Evolutionary conservation across 2,329 filamentous ascomycete genomes (phyloP), one percentile per base, ranked within the genome.

Genomic region (Herpotrichia juniperi): DNA sequence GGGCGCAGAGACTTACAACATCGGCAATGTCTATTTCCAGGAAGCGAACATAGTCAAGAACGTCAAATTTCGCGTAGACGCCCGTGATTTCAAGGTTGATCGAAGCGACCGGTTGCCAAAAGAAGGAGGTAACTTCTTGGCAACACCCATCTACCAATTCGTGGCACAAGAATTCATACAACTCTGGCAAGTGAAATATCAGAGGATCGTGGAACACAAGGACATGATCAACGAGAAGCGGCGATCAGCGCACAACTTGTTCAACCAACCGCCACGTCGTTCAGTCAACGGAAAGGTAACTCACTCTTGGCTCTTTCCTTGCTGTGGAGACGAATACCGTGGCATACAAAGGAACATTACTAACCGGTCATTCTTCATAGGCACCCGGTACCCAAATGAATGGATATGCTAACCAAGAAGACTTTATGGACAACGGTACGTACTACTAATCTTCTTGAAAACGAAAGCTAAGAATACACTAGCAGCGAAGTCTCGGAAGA

Each of bases 1-100:
- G 8, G 42, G 39, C 8, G 66, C 65, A 1, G 61, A 51, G 6
- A 50, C 31, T 8, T 66, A 64, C 45, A 66, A 71, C 22, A 45
- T 73, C 1, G 68, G 69, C 12, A 72, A 73, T 22, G 66, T 73
- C 0, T 39, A 52, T 16, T 65, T 67, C 22, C 62, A 28, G 55
- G 37, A 61, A 9, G 48, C 45, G 2, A 57, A 62, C 17, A 32
- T 30, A 8, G 42, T 63, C 12, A 45, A 51, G 14, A 51, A 54
- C 1, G 54, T 60, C 1, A 48, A 54, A n/a, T 26, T 71, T 2
- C 43, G 54, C 1, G 48, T 66, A 3, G 61, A 68, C 2, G 46
- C 58, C 17, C 63, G 57, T 3, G 50, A 53, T 0, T 57, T 62
- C 21, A 56, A 69, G 46, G 51, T 65, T 46, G 56, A 51, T 19